Base-by-base conservation (phyloP, 2,329 filamentous ascomycete genomes). In the Botrytis hyacinthi region DNA sequence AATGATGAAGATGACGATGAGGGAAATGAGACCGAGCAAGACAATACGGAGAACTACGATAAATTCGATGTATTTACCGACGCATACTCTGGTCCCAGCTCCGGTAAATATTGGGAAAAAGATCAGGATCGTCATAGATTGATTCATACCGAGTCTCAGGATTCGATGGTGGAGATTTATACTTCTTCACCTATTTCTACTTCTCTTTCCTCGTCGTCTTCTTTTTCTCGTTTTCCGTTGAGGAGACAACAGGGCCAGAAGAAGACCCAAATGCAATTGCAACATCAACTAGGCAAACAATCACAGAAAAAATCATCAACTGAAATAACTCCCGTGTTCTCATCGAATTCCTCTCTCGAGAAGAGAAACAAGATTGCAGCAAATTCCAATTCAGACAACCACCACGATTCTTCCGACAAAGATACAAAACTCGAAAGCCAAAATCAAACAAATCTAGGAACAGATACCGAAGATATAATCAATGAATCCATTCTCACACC, bases 31-130 rank as follows among this genome's bases (percentile, higher is more conserved):
- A 20, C 26, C 12, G 48, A n/a, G 12, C 5, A n/a, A 26, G 3
- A n/a, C 6, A 16, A 54, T 16, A 14, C 12, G 4, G n/a, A 29
- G n/a, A 32, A 2, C 3, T 16, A 29, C n/a, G 51, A 57, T 0
- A 14, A 8, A 18, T 9, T 0, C 3, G 51, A 57, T 9, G 51
- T 57, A 29, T 57, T 57, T 4, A 57, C 51, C n/a, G 51, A 57
- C 6, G 6, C 14, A 9, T 1, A 54, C 5, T n/a, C 48, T 0
- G 26, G 26, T n/a, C 2, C 26, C 12, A 6, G 51, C 14, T 3
- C 5, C 14, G 51, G 14, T 18, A 29, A 32, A 9, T 29, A 29
- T 9, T 16, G 51, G n/a, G 51, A 32, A 9, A 18, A 57, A 9
- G 7, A 18, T 57, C 51, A 29, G 18, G 0, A 7, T 57, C 6